Evolutionary conservation across 2,329 filamentous ascomycete genomes (phyloP), one percentile per base, ranked within the genome.

Genomic region (Aspergillus sojae): DNA sequence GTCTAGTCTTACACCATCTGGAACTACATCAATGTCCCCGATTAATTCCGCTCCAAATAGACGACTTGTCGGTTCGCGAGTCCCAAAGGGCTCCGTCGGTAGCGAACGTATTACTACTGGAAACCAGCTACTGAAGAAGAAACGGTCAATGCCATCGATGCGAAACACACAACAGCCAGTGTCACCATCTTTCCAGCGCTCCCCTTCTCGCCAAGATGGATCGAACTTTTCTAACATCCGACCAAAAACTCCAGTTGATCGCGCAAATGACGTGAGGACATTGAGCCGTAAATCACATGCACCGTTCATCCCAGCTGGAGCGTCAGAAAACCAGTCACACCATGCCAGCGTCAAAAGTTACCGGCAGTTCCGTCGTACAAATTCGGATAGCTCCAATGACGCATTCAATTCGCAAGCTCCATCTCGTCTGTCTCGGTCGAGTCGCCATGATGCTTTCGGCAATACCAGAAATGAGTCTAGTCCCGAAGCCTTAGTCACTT

Each of bases 291-390:
- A 88, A 76, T 82, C 86, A 58, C 87, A 87, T 50, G 79, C 87
- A 16, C 92, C 94, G 9, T 97, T 97, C 73, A 78, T 96, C 53
- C 91, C 93, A 34, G 90, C 92, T 48, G 92, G 93, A 36, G 85
- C 85, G 34, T 90, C 91, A 14, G 86, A 87, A 65, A 85, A 87
- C 26, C 91, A 93, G 74, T 92, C 91, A 12, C 91, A 97, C 67
- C 91, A 97, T 79, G 84, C 91, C 66, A 86, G 86, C 56, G 84
- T 91, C 48, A 96, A 93, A 79, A 83, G 80, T 54, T 84, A 88
- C 32, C 89, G 92, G 39, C 83, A 87, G 43, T 89, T 94, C 74
- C 88, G 93, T 53, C 91, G 94, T 52, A 89, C 93, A 72, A 92
- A 96, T 71, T 96, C 93, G 10, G 93, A 96, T 71, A 86, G 87